phyloP scores from a whole-genome alignment of 768 basidiomycete genomes.

The Flagelloscypha sp. region DNA sequence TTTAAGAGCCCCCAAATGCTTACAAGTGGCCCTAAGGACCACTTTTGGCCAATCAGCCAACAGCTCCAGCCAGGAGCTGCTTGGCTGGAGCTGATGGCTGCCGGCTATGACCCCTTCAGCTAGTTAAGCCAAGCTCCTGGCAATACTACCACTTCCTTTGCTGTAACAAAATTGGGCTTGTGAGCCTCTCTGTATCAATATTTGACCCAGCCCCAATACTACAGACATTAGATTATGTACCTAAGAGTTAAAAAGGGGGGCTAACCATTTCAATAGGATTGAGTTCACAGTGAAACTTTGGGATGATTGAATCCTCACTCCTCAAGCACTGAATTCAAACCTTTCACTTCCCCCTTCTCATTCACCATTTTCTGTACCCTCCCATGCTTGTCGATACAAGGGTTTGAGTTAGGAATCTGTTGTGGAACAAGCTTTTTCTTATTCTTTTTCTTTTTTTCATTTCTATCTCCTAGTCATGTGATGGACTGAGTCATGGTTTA shows the following conservation, averaged over 20 bases:
- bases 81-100: too few species aligned
- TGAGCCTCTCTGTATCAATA: constrained; percentile 23
- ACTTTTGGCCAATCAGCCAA: too few species aligned
- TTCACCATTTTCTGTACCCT: constrained; percentile 28
- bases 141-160: constrained; percentile 17
- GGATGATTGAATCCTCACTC: constrained; percentile 33
- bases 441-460: too few species aligned
- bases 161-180: constrained; percentile 23
- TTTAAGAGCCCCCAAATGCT: too few species aligned
- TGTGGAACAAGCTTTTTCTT: too few species aligned
- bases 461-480: too few species aligned
- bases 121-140: constrained; percentile 1
- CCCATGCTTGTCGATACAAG: constrained; percentile 16
- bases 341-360: constrained; percentile 23
- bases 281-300: constrained; percentile 39
- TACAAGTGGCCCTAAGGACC: too few species aligned
- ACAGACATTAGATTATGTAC: constrained; percentile 4
- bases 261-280: constrained; percentile 40
- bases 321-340: constrained; percentile 23
- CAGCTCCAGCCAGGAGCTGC: too few species aligned
- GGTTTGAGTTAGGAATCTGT: constrained; percentile 31
- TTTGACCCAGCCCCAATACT: constrained; percentile 31
- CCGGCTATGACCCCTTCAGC: too few species aligned
- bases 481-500: too few species aligned
- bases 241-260: not conserved